A percentile compares a stretch with the other conserved stretches of the same genome.
phyloP scores from a whole-genome alignment of 805 yeast species.

The Kodamaea neixiangensis region DNA sequence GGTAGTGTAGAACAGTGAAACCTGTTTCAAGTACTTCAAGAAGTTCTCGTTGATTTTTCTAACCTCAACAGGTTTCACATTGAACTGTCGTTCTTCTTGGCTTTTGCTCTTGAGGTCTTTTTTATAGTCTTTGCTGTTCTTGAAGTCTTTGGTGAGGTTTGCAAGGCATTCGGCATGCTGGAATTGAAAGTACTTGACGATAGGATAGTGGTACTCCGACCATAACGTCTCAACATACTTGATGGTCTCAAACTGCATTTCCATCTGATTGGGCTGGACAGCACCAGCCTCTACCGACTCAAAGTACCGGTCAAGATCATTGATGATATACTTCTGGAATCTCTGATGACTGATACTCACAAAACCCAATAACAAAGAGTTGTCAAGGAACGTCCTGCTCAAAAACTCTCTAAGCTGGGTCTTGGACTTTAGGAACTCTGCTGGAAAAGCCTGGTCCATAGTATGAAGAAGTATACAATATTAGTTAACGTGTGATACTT shows the following conservation, averaged over 20 bases:
- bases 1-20: slow-evolving; percentile 48
- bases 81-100: slow-evolving; percentile 17
- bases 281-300: slow-evolving; percentile 14
- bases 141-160: slow-evolving; percentile 19
- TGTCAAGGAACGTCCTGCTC: slow-evolving; percentile 31
- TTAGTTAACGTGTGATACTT: background rate
- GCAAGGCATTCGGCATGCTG: slow-evolving; percentile 31
- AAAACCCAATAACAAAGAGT: slow-evolving; percentile 50
- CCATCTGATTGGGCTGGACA: slow-evolving; percentile 1
- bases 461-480: background rate
- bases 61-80: slow-evolving; percentile 50
- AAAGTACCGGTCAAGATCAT: slow-evolving; percentile 37
- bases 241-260: slow-evolving; percentile 38
- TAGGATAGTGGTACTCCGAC: slow-evolving; percentile 65
- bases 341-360: slow-evolving; percentile 51
- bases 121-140: slow-evolving; percentile 14
- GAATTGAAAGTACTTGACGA: slow-evolving; percentile 55
- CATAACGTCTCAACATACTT: slow-evolving; percentile 49
- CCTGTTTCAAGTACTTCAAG: slow-evolving; percentile 49
- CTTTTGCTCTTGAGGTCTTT: slow-evolving; percentile 3
- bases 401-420: slow-evolving; percentile 29
- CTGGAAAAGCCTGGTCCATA: slow-evolving; percentile 2
- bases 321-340: slow-evolving; percentile 41
- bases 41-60: slow-evolving; percentile 56
- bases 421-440: slow-evolving; percentile 16